Conservation (phyloP, 305 asterid species). For the Fraxinus dipetala region DNA sequence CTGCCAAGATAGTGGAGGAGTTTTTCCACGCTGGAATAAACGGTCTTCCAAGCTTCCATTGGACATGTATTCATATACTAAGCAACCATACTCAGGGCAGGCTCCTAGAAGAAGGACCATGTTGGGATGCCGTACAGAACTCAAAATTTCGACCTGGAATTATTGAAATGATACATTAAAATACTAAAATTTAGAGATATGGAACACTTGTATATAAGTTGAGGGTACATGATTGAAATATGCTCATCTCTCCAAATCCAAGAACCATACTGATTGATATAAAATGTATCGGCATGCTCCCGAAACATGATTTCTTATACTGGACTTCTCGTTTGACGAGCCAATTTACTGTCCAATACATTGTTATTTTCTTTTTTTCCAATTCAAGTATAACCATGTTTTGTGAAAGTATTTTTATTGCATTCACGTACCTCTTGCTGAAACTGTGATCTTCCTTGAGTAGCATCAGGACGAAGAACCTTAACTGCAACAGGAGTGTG, state of each 20-base stretch:
- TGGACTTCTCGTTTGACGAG: background rate
- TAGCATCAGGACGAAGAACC: conserved; percentile 52
- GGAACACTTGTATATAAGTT: background rate
- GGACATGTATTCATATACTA: conserved; percentile 46
- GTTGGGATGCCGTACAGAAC: conserved; percentile 51
- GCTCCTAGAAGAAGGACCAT: conserved; percentile 57
- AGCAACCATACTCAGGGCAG: conserved; percentile 52
- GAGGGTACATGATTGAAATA: background rate
- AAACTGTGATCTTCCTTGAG: conserved; percentile 51
- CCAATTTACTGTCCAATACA: background rate
- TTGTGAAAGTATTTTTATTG: background rate
- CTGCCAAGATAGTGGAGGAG: conserved; percentile 45
- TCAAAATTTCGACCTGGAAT: conserved; percentile 42
- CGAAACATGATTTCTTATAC: background rate
- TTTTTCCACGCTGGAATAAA: conserved; percentile 33
- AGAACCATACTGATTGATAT: background rate
- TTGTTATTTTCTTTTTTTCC: background rate
- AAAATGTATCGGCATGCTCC: background rate
- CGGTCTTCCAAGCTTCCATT: conserved; percentile 53
- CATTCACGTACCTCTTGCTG: conserved; percentile 47
- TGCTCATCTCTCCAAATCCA: background rate
- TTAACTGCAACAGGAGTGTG: conserved; percentile 53
- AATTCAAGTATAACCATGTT: conserved; percentile 4
- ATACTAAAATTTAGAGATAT: background rate
- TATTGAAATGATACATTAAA: background rate